Conservation (phyloP, 2,329 filamentous ascomycete species). For the Fusarium domesticum region DNA sequence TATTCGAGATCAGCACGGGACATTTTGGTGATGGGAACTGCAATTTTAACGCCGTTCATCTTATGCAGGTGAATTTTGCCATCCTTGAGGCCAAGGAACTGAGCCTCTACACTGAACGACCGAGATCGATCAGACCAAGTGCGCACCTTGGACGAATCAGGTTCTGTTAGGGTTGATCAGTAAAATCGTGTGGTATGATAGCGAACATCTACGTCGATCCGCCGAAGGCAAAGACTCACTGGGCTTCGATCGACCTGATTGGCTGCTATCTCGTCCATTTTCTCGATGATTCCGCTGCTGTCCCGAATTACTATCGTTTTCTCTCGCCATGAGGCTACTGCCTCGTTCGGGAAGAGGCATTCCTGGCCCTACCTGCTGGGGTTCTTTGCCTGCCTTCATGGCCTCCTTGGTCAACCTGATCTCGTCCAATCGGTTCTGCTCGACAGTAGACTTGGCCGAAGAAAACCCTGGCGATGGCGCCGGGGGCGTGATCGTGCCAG, state of each 20-base stretch:
- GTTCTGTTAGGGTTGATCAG: too few species aligned
- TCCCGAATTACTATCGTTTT: conserved; percentile 63
- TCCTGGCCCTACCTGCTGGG: conserved; percentile 68
- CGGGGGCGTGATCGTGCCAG: conserved; percentile 58
- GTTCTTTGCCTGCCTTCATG: conserved; percentile 59
- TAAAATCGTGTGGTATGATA: not conserved
- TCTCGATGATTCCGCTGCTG: conserved; percentile 72
- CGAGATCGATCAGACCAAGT: conserved; percentile 95
- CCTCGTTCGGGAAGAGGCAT: conserved; percentile 72
- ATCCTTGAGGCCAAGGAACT: conserved; percentile 91
- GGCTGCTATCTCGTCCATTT: conserved; percentile 57
- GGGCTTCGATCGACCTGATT: conserved; percentile 59
- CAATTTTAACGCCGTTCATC: conserved; percentile 96
- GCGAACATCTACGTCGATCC: not conserved
- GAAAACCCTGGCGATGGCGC: conserved; percentile 50
- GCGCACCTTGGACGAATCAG: conserved; percentile 76
- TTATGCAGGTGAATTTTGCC: conserved; percentile 98
- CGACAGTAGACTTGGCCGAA: conserved; percentile 61
- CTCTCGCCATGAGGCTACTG: conserved; percentile 70
- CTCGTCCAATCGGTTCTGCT: conserved; percentile 78
- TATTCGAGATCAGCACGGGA: conserved; percentile 92
- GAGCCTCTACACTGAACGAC: conserved; percentile 94
- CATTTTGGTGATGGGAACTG: conserved; percentile 94
- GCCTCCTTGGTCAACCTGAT: conserved; percentile 79
- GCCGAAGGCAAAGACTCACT: conserved; percentile 53